A percentile compares a stretch with the other conserved stretches of the same genome.
Evolutionary conservation across 23 red algal species (phyloP).

Genomic region (Cyanidioschyzon merolae): DNA sequence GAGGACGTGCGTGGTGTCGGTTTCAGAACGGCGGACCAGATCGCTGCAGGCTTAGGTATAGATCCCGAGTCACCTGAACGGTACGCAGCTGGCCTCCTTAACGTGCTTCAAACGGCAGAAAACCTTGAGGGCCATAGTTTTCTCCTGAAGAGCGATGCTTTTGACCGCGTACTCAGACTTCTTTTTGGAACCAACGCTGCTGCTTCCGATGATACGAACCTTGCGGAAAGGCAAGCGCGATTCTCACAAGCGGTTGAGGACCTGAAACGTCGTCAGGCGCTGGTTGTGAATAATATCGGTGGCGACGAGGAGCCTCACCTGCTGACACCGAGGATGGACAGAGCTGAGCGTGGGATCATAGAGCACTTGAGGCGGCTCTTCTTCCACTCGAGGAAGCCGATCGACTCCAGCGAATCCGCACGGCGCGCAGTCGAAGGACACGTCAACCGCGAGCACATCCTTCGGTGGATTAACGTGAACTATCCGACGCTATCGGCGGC

Average conservation of each 20-base stretch:
- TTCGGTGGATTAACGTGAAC: background rate
- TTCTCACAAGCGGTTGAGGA: background rate
- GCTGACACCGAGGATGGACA: background rate
- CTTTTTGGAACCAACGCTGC: background rate
- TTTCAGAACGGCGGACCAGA: conserved; percentile 17
- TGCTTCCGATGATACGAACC: background rate
- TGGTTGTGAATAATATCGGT: background rate
- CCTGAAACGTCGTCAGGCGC: background rate
- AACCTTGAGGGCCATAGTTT: background rate
- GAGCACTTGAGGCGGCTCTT: background rate
- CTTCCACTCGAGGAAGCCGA: background rate
- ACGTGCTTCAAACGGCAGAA: background rate
- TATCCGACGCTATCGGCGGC: background rate
- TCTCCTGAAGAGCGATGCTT: background rate
- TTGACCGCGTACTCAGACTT: background rate
- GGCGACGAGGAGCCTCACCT: background rate
- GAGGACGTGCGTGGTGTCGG: conserved; percentile 11
- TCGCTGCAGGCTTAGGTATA: background rate
- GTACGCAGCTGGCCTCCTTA: background rate
- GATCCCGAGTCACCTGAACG: background rate
- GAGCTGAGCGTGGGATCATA: background rate
- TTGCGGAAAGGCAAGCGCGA: background rate
- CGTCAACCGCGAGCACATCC: background rate
- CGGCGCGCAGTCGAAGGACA: background rate
- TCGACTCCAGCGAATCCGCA: background rate